phyloP scores from a whole-genome alignment of 106 monocot genomes.

The Dioscorea dumetorum region DNA sequence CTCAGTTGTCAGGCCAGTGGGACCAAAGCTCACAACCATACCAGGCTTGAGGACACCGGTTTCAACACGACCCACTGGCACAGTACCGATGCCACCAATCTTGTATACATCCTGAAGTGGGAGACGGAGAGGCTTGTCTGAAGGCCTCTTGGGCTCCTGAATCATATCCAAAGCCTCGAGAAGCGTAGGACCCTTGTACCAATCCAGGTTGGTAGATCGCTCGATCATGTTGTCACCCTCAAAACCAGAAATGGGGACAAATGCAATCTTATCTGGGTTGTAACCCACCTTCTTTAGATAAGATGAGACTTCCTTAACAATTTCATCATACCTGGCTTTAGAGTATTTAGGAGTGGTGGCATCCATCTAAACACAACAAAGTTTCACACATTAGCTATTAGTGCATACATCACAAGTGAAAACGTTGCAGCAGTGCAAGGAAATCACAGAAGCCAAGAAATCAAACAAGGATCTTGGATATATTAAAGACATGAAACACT shows the following conservation, averaged over 20 bases:
- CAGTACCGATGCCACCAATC: constrained; percentile 23
- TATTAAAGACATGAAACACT: not conserved
- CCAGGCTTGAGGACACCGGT: constrained; percentile 18
- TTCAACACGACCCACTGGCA: constrained; percentile 16
- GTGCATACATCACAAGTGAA: not conserved
- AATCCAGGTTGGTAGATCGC: constrained; percentile 22
- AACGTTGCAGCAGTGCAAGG: not conserved
- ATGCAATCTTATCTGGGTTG: constrained; percentile 21
- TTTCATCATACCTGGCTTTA: constrained; percentile 25
- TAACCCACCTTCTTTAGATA: constrained; percentile 24
- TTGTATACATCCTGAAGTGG: constrained; percentile 30
- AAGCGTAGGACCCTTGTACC: constrained; percentile 28
- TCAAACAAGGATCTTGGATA: not conserved
- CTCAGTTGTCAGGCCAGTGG: constrained; percentile 20
- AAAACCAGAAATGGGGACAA: constrained; percentile 22
- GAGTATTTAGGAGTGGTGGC: constrained; percentile 21
- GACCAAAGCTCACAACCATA: constrained; percentile 18
- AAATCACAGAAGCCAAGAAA: not conserved
- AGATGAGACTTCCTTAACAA: constrained; percentile 22
- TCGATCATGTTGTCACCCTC: constrained; percentile 28
- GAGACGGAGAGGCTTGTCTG: constrained; percentile 19
- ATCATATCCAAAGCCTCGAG: constrained; percentile 18
- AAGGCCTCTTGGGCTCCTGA: constrained; percentile 19
- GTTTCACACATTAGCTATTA: not conserved
- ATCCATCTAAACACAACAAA: constrained; percentile 15